Evolutionary conservation across 106 monocot genomes (phyloP).

Genomic region (Allium sativum): DNA sequence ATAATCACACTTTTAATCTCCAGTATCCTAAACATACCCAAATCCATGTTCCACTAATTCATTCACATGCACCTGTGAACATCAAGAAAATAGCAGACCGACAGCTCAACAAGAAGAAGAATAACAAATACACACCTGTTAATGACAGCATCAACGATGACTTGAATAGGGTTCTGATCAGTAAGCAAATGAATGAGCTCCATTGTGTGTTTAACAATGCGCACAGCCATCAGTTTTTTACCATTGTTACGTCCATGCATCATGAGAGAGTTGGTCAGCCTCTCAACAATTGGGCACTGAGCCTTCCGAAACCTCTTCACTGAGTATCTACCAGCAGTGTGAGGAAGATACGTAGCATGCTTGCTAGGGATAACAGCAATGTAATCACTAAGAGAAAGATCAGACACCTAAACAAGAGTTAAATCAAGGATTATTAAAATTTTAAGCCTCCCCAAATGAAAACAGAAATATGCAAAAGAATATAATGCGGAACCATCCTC

Average conservation of each 20-base stretch:
- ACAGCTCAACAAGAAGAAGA: no score
- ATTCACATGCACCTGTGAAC: no score
- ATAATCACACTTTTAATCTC: no score
- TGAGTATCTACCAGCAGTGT: slow-evolving; percentile 52
- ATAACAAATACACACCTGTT: no score
- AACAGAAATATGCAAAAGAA: no score
- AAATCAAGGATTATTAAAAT: no score
- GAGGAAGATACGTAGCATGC: slow-evolving; percentile 47
- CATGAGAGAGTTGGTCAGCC: slow-evolving; percentile 57
- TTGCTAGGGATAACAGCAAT: slow-evolving; percentile 27
- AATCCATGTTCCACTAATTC: no score
- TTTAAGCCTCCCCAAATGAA: no score
- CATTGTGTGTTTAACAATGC: slow-evolving; percentile 42
- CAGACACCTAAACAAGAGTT: slow-evolving; percentile 17
- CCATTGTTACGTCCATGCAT: slow-evolving; percentile 67
- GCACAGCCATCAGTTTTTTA: slow-evolving; percentile 26
- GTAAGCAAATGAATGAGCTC: slow-evolving; percentile 55
- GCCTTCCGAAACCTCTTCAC: slow-evolving; percentile 42
- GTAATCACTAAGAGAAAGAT: slow-evolving; percentile 40
- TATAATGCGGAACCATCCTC: no score
- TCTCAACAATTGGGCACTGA: slow-evolving; percentile 48
- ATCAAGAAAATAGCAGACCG: no score
- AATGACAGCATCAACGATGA: no score
- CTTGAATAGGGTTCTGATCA: background rate
- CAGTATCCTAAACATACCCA: no score